Base-by-base conservation (phyloP, 352 stramenopile species). In the Globisporangium megalacanthum region DNA sequence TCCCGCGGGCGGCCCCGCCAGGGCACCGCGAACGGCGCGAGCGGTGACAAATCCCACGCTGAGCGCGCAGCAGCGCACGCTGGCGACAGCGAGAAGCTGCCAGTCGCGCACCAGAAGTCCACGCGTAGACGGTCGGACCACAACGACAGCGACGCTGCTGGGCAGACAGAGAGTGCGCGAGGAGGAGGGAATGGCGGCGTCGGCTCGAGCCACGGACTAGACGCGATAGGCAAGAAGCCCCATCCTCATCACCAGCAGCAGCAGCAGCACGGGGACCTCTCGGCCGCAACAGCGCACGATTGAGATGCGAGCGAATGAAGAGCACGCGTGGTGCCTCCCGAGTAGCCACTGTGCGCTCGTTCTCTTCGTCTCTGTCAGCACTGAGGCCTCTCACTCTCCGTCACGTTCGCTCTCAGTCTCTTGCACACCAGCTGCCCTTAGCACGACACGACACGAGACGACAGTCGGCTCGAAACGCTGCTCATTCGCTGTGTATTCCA, bases 121-220 rank as follows among this genome's bases (percentile, higher is more conserved):
- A 66, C 62, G 33, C 62, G 75, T 50, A 62, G 75, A 70, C 70
- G 72, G 45, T 83, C 75, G 14, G 72, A 83, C 49, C 74, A 78
- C 42, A 64, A 73, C 36, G 69, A 75, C n/a, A 61, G 56, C 54
- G 67, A 61, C 20, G 22, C 35, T 13, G 35, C 14, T 17, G 42
- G 74, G 47, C 31, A 46, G 31, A 49, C 48, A 25, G 19, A 51
- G 8, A 57, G 55, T 47, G 20, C 45, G 15, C 41, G 52, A 35
- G 59, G 73, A 52, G 57, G 68, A 51, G 35, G 46, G 19, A 50
- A 56, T 4, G 68, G 65, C 65, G 25, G 14, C 2, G 11, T 10
- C 19, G 50, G 48, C 51, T 25, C 37, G 19, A 39, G 54, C 31
- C 52, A 54, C 29, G 51, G 35, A 56, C 60, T 73, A 61, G 61